Percentiles rank a stretch among this genome's conserved stretches.
phyloP scores from a whole-genome alignment of 2,329 filamentous ascomycete species.

The Ploettnerulaceae sp. region DNA sequence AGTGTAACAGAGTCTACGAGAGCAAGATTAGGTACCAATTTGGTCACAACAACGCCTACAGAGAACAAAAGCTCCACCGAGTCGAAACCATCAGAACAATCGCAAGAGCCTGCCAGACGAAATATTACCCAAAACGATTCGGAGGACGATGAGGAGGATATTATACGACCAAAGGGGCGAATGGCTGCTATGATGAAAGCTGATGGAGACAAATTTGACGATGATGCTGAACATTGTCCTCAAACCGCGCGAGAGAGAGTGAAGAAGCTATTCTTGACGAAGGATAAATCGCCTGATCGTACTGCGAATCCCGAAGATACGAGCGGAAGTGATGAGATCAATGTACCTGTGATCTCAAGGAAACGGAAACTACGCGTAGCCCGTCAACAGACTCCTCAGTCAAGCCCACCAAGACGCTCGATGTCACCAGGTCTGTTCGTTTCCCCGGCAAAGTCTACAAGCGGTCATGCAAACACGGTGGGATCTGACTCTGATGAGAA shows the following conservation, averaged over 20 bases:
- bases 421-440: conserved; percentile 40
- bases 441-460: conserved; percentile 30
- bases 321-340: conserved; percentile 31
- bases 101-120: background rate
- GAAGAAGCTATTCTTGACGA: conserved; percentile 39
- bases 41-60: conserved; percentile 12
- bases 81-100: conserved; percentile 6
- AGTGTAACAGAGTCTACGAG: conserved; percentile 21
- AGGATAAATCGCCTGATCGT: conserved; percentile 31
- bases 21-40: conserved; percentile 16
- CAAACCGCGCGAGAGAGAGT: conserved; percentile 39
- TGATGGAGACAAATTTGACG: conserved; percentile 18
- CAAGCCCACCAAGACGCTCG: conserved; percentile 17
- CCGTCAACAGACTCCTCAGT: conserved; percentile 23
- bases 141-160: conserved; percentile 43
- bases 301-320: conserved; percentile 33
- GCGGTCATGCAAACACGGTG: conserved; percentile 30
- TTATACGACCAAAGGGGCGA: conserved; percentile 54
- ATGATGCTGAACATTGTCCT: conserved; percentile 13
- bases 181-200: conserved; percentile 61
- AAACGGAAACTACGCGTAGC: conserved; percentile 28
- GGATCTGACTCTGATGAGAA: conserved; percentile 36
- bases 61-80: conserved; percentile 11
- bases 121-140: conserved; percentile 12
- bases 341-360: conserved; percentile 22